Percentiles rank a stretch among this genome's conserved stretches.
These are phyloP conservation scores for Cytospora mali DNA, from an alignment of 2,329 filamentous ascomycete genomes.

Conservation along the genomic window DNA sequence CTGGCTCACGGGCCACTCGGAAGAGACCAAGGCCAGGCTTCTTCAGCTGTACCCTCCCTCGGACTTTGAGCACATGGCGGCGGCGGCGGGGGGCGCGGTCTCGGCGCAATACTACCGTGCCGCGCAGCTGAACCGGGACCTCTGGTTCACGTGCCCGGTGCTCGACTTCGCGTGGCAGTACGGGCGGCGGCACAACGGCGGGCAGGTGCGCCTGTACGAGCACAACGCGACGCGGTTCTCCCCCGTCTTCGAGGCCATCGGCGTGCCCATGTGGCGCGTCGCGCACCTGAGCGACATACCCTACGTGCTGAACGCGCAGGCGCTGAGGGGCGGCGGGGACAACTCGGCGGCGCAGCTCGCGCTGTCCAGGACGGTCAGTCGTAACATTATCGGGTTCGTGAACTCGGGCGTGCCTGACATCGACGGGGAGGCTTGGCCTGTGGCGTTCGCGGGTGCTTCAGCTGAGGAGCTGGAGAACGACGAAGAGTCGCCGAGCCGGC, in stretches of 20 bases:
- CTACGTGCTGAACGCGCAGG: constrained; percentile 35
- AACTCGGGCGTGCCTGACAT: background rate
- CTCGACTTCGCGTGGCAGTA: constrained; percentile 40
- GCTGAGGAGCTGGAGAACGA: background rate
- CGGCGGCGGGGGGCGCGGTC: constrained; percentile 24
- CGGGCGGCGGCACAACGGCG: constrained; percentile 30
- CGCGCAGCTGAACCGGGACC: constrained; percentile 38
- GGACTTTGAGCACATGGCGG: constrained; percentile 28
- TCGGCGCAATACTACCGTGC: constrained; percentile 39
- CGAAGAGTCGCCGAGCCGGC: background rate
- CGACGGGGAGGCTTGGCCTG: background rate
- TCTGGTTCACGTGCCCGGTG: constrained; percentile 39
- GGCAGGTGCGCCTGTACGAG: constrained; percentile 35
- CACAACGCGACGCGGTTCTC: constrained; percentile 36
- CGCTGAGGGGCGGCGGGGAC: constrained; percentile 32
- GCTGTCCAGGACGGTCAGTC: background rate
- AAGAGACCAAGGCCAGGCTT: constrained; percentile 2
- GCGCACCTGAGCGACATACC: constrained; percentile 40
- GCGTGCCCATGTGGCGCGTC: constrained; percentile 39
- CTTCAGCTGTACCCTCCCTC: constrained; percentile 21
- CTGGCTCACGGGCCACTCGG: constrained; percentile 19
- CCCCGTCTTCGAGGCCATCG: constrained; percentile 36
- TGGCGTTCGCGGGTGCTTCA: background rate
- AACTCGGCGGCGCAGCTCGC: constrained; percentile 31
- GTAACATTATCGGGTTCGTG: background rate